Evolutionary conservation across 768 basidiomycete species (phyloP), one percentile per base, ranked within the genome.

Genomic region (Hygrophoropsis aurantiaca): DNA sequence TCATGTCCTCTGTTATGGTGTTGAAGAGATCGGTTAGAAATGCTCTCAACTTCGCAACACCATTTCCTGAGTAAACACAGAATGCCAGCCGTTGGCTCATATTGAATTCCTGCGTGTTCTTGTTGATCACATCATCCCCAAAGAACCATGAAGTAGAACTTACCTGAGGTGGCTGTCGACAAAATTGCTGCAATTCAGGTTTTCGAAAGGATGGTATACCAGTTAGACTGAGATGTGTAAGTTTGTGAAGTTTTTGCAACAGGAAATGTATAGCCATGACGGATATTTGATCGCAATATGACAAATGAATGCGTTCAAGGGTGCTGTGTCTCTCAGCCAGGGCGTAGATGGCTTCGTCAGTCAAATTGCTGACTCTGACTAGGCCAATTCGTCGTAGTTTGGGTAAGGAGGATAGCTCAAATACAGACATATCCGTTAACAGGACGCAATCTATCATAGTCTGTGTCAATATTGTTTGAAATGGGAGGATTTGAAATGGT

Each of bases 221-320:
- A n/a, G 97, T 97, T 51, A 99, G 69, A 66, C 93, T 95, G 39
- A 99, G 77, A 71, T 99, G 97, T 1, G 92, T 97, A 24, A 99
- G 73, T 56, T 90, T 89, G 60, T 84, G 83, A n/a, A 98, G 77
- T 59, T 87, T 85, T 60, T 88, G 84, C 35, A 99, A 78, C 37
- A 99, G 78, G 65, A 87, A 91, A 59, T 94, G 88, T 40, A 98
- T 81, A 15, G 94, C 94, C 72, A 85, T 79, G 56, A 97, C 90
- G 5, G 89, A 84, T 46, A 99, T 87, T 59, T 94, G 90, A 64
- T 97, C 92, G 66, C 97, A 99, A 62, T 98, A 97, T 2, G 93
- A 97, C 40, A 99, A 74, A 68, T 99, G 97, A 18, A 99, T 92
- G 33, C 97, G 86, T 64, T 99, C 97, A 19, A 98, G 77, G 8